A percentile compares a stretch with the other conserved stretches of the same genome.
Conservation (phyloP, 805 yeast species). For the Metschnikowia orientalis region DNA sequence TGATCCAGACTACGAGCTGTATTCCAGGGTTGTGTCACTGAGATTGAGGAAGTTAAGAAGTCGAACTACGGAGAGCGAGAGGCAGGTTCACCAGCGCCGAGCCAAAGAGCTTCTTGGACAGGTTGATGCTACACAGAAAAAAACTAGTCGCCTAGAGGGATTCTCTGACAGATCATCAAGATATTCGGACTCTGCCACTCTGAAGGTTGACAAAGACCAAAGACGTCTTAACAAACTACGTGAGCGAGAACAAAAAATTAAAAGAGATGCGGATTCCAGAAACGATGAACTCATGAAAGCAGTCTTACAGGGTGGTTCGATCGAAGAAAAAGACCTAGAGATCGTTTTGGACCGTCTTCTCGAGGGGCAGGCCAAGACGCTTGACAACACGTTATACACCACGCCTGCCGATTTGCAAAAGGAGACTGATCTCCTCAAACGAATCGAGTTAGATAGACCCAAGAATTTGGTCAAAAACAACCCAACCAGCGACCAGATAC, state of each 20-base stretch:
- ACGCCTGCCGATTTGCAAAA: constrained; percentile 18
- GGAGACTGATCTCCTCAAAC: constrained; percentile 15
- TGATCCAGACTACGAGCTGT: constrained; percentile 12
- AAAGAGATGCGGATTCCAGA: no score
- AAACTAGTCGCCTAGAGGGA: background rate
- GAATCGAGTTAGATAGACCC: constrained; percentile 30
- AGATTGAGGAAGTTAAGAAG: constrained; percentile 4
- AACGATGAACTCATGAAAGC: constrained; percentile 24
- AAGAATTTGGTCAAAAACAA: constrained; percentile 47
- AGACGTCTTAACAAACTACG: background rate
- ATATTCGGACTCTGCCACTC: no score
- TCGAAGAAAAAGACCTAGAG: constrained; percentile 24
- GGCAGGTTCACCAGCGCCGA: background rate
- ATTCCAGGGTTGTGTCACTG: constrained; percentile 1
- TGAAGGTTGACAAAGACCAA: background rate
- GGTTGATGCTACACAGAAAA: constrained; percentile 2
- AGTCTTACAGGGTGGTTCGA: constrained; percentile 29
- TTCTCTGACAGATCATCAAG: no score
- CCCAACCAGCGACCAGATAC: constrained; percentile 55
- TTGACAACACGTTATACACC: constrained; percentile 18
- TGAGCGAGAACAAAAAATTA: background rate
- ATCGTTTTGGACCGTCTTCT: constrained; percentile 15
- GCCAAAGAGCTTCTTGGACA: background rate
- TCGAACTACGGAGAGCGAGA: background rate
- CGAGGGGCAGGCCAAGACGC: constrained; percentile 19